phyloP scores from a whole-genome alignment of 257 asterid species.

The Nicotiana paniculata region DNA sequence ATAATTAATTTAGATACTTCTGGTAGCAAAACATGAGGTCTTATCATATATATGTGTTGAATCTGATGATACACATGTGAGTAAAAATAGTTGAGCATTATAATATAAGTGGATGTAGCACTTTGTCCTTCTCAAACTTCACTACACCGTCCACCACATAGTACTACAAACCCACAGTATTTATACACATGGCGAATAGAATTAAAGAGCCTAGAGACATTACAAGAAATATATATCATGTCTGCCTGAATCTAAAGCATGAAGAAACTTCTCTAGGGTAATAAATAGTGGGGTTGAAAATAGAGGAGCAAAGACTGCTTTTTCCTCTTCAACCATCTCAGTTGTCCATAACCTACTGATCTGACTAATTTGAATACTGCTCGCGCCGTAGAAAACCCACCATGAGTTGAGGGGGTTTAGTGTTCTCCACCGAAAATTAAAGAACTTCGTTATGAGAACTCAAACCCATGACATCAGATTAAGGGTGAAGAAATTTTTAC shows the following conservation, averaged over 20 bases:
- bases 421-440: not conserved
- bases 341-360: not conserved
- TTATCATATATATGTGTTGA: not conserved
- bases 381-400: not conserved
- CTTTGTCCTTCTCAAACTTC: constrained; percentile 10
- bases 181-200: not conserved
- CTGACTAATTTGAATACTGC: not conserved
- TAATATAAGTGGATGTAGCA: constrained; percentile 9
- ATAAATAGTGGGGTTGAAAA: not conserved
- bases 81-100: not conserved
- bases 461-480: not conserved
- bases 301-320: not conserved
- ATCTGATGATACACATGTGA: not conserved
- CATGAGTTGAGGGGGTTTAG: not conserved
- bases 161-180: not conserved
- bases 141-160: not conserved
- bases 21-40: not conserved
- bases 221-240: not conserved
- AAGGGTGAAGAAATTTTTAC: not conserved
- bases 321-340: not conserved
- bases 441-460: not conserved
- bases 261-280: constrained; percentile 22
- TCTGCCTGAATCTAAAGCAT: not conserved
- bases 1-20: not conserved
- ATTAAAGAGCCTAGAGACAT: not conserved